Evolutionary conservation across 2,329 filamentous ascomycete genomes (phyloP), one percentile per base, ranked within the genome.

Genomic region (Pochonia chlamydosporia): DNA sequence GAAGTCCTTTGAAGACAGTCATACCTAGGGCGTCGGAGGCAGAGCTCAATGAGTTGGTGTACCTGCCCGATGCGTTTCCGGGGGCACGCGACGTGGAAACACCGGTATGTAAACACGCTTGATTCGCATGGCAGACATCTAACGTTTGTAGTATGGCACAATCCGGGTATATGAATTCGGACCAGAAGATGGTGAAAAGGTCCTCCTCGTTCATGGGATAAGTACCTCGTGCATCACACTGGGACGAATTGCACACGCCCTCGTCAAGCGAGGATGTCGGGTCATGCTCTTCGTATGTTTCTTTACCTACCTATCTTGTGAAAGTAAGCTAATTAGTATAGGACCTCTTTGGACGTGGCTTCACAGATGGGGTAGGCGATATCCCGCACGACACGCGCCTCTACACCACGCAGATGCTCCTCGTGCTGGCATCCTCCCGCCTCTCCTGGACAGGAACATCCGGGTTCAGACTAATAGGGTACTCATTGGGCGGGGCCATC

Each of bases 141-240:
- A 11, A 14, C 18, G 6, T 18, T 11, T n/a, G 35, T 40, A 79
- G 59, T 91, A 89, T 62, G 89, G 89, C 43, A 81, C 74, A 28
- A 82, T 90, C 46, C 74, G 87, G 31, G 84, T 88, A 20, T 93
- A 93, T 61, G 89, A 95, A 69, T 95, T 85, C 68, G 89, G 89
- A 1, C 85, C 88, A 1, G 75, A 82, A 43, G 66, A 79, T 46
- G 89, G 89, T 7, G 75, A 78, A 40, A 91, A 87, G 58, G 82
- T 93, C 4, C 66, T 95, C 14, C 74, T 95, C 28, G 73, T 95
- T 8, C 89, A 95, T 62, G 89, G 89, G 39, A 92, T 95, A 61
- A 89, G 84, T 51, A 95, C 88, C 0, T 85, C 89, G 0, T 89
- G 85, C 63, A 78, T 91, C 56, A 83, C 87, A 2, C 72, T 93